Base-by-base conservation (phyloP, 2,329 filamentous ascomycete genomes). In the Coniosporium tulheliwenetii region DNA sequence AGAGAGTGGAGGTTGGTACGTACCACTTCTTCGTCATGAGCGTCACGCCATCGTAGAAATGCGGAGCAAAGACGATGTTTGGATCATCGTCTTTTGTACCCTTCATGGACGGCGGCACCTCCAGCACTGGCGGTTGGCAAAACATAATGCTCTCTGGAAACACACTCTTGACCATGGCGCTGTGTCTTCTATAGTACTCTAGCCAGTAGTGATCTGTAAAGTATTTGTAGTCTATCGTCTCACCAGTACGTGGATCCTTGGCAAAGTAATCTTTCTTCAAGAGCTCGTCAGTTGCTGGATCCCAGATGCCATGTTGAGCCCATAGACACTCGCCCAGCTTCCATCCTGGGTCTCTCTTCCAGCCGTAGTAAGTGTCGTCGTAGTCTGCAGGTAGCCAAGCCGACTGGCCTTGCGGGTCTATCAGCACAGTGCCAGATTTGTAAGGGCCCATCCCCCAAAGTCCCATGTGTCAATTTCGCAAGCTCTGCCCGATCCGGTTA, bases 261-360 rank as follows among this genome's bases (percentile, higher is more conserved):
- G 77, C 71, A 53, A 98, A 98, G 59, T 96, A 95, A 56, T 93
- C 77, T 51, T 87, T 93, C 49, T 74, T 76, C 43, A 94, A 60
- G 5, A 98, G 64, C 0, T 73, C 75, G 55, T 95, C 86, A 2
- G 73, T 81, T 3, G 68, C 64, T 5, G 82, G 79, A 54, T 98
- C 85, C 91, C 91, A 98, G 5, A 98, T 77, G 1, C 87, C 89
- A 58, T 98, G 87, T 54, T 95, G 89, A 3, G 91, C 89, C 91
- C 91, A 98, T 34, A 98, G 59, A 53, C 91, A 96, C 59, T 93
- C 77, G n/a, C 91, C 91, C 13, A 98, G 65, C 57, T 80, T 87
- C 91, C 91, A 98, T 7, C 70, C 79, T 0, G 82, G 72, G 53
- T 93, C 85, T 47, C 91, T 76, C 56, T 82, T 86, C 78, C 85